These are phyloP conservation scores for Fusarium bactridioides DNA, from an alignment of 2,329 filamentous ascomycete genomes.

Conservation along the genomic window DNA sequence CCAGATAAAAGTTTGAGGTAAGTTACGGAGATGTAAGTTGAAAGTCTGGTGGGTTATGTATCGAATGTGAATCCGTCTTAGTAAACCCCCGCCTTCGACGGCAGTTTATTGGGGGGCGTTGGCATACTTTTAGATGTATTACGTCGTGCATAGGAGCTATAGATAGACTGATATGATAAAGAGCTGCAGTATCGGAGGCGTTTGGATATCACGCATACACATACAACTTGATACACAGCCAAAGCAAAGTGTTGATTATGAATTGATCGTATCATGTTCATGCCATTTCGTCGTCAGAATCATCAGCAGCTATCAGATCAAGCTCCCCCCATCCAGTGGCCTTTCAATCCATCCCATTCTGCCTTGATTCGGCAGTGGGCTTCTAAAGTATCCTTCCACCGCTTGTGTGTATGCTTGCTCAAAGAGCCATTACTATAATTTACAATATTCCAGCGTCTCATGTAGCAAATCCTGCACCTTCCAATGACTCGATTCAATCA, in stretches of 20 bases:
- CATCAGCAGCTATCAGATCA: slow-evolving; percentile 42
- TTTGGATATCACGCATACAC: neutral
- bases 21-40: neutral
- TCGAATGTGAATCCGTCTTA: neutral
- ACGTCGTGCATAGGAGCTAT: neutral
- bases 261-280: slow-evolving; percentile 47
- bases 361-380: slow-evolving; percentile 9
- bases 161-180: slow-evolving; percentile 3
- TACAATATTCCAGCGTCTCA: slow-evolving; percentile 34
- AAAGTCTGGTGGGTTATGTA: neutral
- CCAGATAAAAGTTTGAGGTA: neutral
- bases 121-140: neutral
- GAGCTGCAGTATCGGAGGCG: neutral
- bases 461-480: slow-evolving; percentile 16
- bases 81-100: slow-evolving; percentile 12
- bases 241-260: slow-evolving; percentile 12
- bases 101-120: neutral
- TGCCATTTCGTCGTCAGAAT: slow-evolving; percentile 46
- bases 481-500: slow-evolving; percentile 30
- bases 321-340: slow-evolving; percentile 22
- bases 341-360: slow-evolving; percentile 11
- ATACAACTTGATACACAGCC: neutral
- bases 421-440: slow-evolving; percentile 39
- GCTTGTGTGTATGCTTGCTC: slow-evolving; percentile 20
- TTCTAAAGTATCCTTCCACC: slow-evolving; percentile 9